A percentile compares a stretch with the other conserved stretches of the same genome.
Conservation (phyloP, 2,329 filamentous ascomycete species). For the Penicillium sp. region DNA sequence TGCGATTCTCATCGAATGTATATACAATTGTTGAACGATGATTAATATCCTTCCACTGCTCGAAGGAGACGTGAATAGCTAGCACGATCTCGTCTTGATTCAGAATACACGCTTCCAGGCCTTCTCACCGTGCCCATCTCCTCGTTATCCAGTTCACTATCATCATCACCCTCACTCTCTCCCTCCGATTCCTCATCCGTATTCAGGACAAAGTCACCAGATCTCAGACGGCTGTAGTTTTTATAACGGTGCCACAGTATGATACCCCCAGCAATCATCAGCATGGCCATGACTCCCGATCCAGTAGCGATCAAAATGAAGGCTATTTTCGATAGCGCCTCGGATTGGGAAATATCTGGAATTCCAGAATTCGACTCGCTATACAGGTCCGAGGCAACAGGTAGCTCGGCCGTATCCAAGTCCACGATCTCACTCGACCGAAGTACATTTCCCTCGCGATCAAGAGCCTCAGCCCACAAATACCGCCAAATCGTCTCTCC, state of each 20-base stretch:
- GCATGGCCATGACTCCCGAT: not conserved
- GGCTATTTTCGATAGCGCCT: not conserved
- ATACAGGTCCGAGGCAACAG: conserved; percentile 5
- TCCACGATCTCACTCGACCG: conserved; percentile 16
- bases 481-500: conserved; percentile 13
- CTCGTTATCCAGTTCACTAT: not conserved
- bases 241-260: conserved; percentile 13
- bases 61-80: not conserved
- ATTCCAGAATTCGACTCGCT: not conserved
- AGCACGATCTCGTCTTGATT: not conserved
- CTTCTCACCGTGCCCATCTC: not conserved
- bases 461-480: conserved; percentile 18
- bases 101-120: not conserved
- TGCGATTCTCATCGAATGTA: not conserved
- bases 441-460: conserved; percentile 7
- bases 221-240: conserved; percentile 9
- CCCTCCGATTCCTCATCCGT: conserved; percentile 8
- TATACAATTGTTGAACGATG: not conserved
- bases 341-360: not conserved
- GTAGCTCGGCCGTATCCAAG: conserved; percentile 2
- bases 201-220: conserved; percentile 16
- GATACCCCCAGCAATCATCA: not conserved
- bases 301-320: conserved; percentile 13
- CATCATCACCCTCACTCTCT: conserved; percentile 5
- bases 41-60: not conserved